Evolutionary conservation across 2,329 filamentous ascomycete genomes (phyloP).

Genomic region (Colletotrichum caudatum): DNA sequence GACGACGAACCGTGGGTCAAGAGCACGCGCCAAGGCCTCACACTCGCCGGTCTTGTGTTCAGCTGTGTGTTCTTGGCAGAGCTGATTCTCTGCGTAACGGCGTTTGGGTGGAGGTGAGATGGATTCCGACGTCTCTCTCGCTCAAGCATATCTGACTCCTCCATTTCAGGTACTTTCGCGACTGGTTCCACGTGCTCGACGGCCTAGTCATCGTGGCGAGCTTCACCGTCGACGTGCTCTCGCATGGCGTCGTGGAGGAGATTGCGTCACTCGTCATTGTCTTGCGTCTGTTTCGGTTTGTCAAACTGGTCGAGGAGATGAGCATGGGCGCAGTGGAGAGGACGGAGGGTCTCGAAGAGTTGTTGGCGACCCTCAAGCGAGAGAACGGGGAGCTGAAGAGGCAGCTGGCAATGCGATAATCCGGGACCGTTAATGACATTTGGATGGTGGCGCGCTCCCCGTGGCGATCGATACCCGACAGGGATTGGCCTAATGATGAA

Average conservation of each 20-base stretch:
- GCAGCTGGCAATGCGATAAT: constrained; percentile 35
- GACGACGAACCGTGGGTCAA: constrained; percentile 57
- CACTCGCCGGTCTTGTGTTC: constrained; percentile 67
- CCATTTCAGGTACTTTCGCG: constrained; percentile 63
- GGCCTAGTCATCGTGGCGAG: constrained; percentile 70
- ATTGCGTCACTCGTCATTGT: constrained; percentile 75
- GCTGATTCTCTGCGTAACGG: constrained; percentile 68
- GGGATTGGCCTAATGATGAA: constrained; percentile 26
- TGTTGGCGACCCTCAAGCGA: constrained; percentile 63
- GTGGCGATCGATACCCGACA: not conserved
- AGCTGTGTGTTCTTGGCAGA: constrained; percentile 75
- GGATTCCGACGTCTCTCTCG: constrained; percentile 1
- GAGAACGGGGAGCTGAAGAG: constrained; percentile 55
- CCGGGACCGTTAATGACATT: not conserved
- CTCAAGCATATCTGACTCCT: constrained; percentile 31
- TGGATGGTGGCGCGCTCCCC: constrained; percentile 6
- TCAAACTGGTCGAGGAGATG: constrained; percentile 78
- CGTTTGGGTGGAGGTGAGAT: constrained; percentile 69
- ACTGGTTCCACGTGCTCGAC: constrained; percentile 74
- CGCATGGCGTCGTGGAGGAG: constrained; percentile 71
- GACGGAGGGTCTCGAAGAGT: constrained; percentile 67
- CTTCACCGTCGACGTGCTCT: constrained; percentile 71
- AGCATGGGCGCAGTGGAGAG: constrained; percentile 72
- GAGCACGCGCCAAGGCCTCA: constrained; percentile 55
- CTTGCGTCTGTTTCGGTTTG: constrained; percentile 75